Evolutionary conservation across 1,284 basidiomycete species (phyloP), one percentile per base, ranked within the genome.

Genomic region (Leccinum solheimii): DNA sequence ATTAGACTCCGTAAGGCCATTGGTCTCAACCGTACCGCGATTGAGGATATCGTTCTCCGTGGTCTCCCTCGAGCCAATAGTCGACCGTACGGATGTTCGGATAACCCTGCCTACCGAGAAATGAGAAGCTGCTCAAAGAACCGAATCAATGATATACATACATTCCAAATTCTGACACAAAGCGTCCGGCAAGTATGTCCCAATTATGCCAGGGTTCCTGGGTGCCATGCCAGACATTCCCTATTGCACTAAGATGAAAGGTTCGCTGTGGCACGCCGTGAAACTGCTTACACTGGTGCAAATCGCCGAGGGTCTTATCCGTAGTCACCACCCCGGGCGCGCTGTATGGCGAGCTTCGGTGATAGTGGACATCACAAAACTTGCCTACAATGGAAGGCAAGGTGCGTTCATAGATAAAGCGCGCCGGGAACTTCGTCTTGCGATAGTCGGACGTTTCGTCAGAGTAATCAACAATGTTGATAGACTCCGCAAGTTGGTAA

Each of bases 171-270:
- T 93, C 91, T n/a, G 91, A 93, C 27, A 95, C 91, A 74, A 95
- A 95, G 45, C 93, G 85, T 51, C 92, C 92, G 0, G 90, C 81
- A 14, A 96, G 83, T 56, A 85, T 86, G 69, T 94, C 91, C 91
- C 93, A 96, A 66, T 94, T 90, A 64, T 91, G 86, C 91, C 94
- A 97, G 1, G 92, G 87, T 69, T 95, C 90, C 73, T 95, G 92
- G 1, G 85, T 76, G 45, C 90, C 90, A 72, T 96, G 94, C 94
- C 94, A 96, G 4, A 96, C 93, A 71, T 95, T 94, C 91, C 89
- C 86, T 90, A 67, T 36, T 30, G 1, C 43, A 34, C 48, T 32
- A 52, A 38, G 36, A 16, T 19, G 34, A 61, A 34, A 64, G 56
- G 8, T 57, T 34, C 34, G 53, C 34, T 48, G n/a, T 16, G 21